phyloP scores from a whole-genome alignment of 2,329 filamentous ascomycete species.

The Talaromyces pinophilus region DNA sequence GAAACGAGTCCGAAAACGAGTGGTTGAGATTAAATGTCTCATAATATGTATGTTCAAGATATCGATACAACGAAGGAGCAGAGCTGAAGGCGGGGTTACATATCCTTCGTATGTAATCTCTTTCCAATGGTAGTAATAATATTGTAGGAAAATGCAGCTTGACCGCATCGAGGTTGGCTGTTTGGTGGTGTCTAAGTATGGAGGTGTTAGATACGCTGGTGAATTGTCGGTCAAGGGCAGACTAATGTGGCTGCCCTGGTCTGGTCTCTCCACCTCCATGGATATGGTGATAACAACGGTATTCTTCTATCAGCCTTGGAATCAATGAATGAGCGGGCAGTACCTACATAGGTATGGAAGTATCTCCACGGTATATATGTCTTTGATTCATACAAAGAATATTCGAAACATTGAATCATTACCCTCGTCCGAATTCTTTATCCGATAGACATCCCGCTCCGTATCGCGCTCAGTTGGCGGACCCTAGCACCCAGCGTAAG shows the following conservation, averaged over 20 bases:
- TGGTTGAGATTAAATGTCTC: constrained; percentile 22
- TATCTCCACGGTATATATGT: not conserved
- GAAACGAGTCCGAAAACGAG: not conserved
- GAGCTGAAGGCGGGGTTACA: constrained; percentile 12
- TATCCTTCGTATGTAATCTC: not conserved
- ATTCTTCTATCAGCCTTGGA: not conserved
- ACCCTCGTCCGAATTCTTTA: not conserved
- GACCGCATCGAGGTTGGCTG: not conserved
- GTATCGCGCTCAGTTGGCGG: not conserved
- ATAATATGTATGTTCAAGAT: constrained; percentile 5
- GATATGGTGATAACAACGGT: not conserved
- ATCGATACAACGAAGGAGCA: not conserved
- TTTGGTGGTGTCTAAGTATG: not conserved
- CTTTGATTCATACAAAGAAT: not conserved
- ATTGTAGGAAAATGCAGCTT: not conserved
- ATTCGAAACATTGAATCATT: not conserved
- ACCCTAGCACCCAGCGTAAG: not conserved
- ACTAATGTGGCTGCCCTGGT: constrained; percentile 7
- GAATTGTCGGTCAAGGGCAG: constrained; percentile 15
- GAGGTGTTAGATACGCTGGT: not conserved
- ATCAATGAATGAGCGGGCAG: not conserved
- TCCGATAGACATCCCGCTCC: not conserved
- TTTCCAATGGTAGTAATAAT: too few species aligned
- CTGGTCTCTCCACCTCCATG: not conserved
- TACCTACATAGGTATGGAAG: too few species aligned